phyloP scores from a whole-genome alignment of 768 basidiomycete species.

The Auricularia sp. region DNA sequence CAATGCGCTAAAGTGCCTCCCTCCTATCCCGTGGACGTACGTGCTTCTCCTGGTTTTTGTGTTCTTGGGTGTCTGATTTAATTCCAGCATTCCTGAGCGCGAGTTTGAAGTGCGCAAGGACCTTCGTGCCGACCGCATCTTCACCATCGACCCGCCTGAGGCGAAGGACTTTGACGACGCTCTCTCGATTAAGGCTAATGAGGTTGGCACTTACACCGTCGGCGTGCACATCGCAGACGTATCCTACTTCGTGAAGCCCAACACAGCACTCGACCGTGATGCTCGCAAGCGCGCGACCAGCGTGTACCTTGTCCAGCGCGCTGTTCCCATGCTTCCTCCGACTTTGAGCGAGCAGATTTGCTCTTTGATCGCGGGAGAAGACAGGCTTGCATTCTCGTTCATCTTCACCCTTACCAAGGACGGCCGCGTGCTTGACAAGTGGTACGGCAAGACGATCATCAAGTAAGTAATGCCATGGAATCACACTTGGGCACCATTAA shows the following conservation, averaged over 20 bases:
- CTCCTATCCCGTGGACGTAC: constrained; percentile 90
- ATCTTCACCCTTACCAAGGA: constrained; percentile 80
- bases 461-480: constrained; percentile 39
- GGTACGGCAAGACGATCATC: constrained; percentile 90
- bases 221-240: constrained; percentile 97
- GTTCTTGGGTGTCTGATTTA: not conserved
- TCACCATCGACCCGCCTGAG: constrained; percentile 84
- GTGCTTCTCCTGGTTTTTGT: constrained; percentile 18
- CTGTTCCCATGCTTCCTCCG: constrained; percentile 95
- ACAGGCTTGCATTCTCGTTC: constrained; percentile 85
- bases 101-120: constrained; percentile 86
- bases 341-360: constrained; percentile 88
- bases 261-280: constrained; percentile 96
- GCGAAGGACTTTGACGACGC: constrained; percentile 96
- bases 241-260: constrained; percentile 88
- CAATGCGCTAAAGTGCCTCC: constrained; percentile 88
- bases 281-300: constrained; percentile 95
- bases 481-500: not conserved
- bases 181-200: constrained; percentile 76
- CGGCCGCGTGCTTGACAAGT: constrained; percentile 73
- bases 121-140: constrained; percentile 71
- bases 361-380: constrained; percentile 78
- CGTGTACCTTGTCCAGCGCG: constrained; percentile 92
- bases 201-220: constrained; percentile 87
- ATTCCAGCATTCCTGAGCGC: constrained; percentile 68